phyloP scores from a whole-genome alignment of 495 filamentous ascomycete species.

The Penicillium argentinense region DNA sequence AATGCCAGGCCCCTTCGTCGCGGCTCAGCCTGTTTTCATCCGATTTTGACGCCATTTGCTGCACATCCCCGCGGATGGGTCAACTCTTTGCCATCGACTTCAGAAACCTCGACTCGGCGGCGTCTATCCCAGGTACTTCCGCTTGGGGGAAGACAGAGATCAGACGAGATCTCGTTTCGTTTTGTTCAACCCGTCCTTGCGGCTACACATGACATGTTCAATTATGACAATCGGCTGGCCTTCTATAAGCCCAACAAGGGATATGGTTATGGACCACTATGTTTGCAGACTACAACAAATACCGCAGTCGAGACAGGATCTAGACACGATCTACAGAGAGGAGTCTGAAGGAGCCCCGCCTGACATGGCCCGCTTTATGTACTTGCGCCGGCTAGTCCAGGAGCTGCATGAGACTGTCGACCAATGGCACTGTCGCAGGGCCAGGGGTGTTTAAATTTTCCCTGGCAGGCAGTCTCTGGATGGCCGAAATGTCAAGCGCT shows the following conservation, averaged over 20 bases:
- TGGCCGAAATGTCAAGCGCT: slow-evolving; percentile 12
- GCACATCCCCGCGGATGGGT: slow-evolving; percentile 70
- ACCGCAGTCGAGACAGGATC: slow-evolving; percentile 62
- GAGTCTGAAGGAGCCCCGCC: slow-evolving; percentile 62
- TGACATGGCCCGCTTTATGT: slow-evolving; percentile 65
- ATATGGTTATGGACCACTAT: slow-evolving; percentile 75
- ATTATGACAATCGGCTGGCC: no score
- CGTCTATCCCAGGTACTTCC: slow-evolving; percentile 57
- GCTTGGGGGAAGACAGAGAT: slow-evolving; percentile 60
- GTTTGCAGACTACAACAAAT: no score
- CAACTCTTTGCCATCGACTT: slow-evolving; percentile 78
- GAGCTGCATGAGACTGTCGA: slow-evolving; percentile 56
- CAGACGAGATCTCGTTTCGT: slow-evolving; percentile 77
- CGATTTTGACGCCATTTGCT: slow-evolving; percentile 63
- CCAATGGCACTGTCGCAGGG: slow-evolving; percentile 13
- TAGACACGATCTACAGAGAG: slow-evolving; percentile 66
- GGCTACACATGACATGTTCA: slow-evolving; percentile 74
- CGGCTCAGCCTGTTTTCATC: slow-evolving; percentile 77
- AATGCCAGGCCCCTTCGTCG: no score
- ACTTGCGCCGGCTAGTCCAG: slow-evolving; percentile 69
- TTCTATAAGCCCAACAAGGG: slow-evolving; percentile 68
- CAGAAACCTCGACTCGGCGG: slow-evolving; percentile 27
- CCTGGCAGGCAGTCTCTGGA: slow-evolving; percentile 1
- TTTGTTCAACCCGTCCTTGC: slow-evolving; percentile 79
- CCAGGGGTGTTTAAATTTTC: background rate